phyloP scores from a whole-genome alignment of 2,329 filamentous ascomycete species.

The Aureobasidium sp. region DNA sequence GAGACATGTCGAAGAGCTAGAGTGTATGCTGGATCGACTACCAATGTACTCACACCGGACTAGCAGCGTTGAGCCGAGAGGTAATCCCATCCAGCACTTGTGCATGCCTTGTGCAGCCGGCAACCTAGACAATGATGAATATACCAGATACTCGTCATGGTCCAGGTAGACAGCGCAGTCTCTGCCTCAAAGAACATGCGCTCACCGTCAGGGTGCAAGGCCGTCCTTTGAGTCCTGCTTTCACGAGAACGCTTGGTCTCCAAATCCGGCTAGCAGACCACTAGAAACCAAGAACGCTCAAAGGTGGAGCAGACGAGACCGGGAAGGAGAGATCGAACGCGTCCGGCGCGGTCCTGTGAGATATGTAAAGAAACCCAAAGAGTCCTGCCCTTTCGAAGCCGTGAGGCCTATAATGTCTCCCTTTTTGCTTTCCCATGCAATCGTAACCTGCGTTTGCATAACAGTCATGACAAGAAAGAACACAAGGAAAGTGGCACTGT shows the following conservation, averaged over 20 bases:
- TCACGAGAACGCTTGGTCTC: not conserved
- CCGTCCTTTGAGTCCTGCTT: not conserved
- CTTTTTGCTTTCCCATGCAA: constrained; percentile 11
- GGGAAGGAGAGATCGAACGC: not conserved
- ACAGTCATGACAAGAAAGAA: constrained; percentile 8
- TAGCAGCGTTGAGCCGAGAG: not conserved
- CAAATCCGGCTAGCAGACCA: not conserved
- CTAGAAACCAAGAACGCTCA: not conserved
- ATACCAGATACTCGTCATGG: not conserved
- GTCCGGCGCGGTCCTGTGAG: not conserved
- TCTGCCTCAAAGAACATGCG: not conserved
- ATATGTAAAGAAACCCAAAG: not conserved
- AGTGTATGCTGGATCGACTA: not conserved
- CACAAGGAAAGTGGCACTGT: not conserved
- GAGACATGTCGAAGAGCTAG: not conserved
- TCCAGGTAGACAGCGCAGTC: not conserved
- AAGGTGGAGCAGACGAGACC: not conserved
- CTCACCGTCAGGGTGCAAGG: not conserved
- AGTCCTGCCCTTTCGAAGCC: constrained; percentile 10
- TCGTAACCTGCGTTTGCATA: constrained; percentile 14
- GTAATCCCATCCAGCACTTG: not conserved
- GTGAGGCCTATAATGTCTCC: constrained; percentile 7
- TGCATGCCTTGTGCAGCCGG: not conserved
- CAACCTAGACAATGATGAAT: not conserved
- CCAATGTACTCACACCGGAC: not conserved